Conservation (phyloP, 352 stramenopile species). For the Globisporangium uncinulatum region DNA sequence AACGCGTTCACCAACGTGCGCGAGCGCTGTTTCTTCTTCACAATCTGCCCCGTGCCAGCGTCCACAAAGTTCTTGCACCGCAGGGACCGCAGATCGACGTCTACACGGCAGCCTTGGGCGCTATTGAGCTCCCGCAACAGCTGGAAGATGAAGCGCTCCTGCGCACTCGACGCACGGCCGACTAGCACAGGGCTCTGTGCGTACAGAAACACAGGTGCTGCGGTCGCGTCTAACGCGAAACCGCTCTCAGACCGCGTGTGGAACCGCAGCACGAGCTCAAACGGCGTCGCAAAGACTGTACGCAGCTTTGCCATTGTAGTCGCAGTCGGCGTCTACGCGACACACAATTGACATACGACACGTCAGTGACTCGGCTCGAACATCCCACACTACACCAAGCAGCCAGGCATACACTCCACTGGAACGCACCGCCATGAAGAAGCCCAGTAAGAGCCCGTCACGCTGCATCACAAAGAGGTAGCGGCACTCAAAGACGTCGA, state of each 20-base stretch:
- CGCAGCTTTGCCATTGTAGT: conserved; percentile 51
- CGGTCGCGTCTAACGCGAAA: conserved; percentile 11
- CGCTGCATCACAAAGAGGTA: conserved; percentile 68
- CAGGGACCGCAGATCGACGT: conserved; percentile 59
- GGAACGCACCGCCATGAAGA: conserved; percentile 35
- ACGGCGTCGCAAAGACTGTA: conserved; percentile 27
- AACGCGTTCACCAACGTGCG: conserved; percentile 26
- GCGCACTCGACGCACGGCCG: conserved; percentile 26
- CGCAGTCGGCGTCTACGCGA: conserved; percentile 28
- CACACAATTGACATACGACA: background rate
- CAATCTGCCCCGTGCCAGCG: conserved; percentile 37
- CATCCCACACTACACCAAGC: background rate
- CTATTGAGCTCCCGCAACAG: conserved; percentile 56
- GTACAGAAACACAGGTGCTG: conserved; percentile 46
- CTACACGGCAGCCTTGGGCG: conserved; percentile 28
- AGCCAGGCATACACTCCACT: too few relatives aligned
- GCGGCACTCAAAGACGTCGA: conserved; percentile 42
- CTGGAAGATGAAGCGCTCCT: conserved; percentile 45
- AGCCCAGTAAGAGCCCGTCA: conserved; percentile 51
- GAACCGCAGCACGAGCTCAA: conserved; percentile 51
- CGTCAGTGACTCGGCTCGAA: background rate
- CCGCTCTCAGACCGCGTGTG: conserved; percentile 23
- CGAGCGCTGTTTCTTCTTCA: conserved; percentile 39
- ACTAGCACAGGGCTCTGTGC: conserved; percentile 62
- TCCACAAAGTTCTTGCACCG: conserved; percentile 64